A percentile compares a stretch with the other conserved stretches of the same genome.
Evolutionary conservation across 306 rosid genomes (phyloP).

Genomic region (Purshia tridentata): DNA sequence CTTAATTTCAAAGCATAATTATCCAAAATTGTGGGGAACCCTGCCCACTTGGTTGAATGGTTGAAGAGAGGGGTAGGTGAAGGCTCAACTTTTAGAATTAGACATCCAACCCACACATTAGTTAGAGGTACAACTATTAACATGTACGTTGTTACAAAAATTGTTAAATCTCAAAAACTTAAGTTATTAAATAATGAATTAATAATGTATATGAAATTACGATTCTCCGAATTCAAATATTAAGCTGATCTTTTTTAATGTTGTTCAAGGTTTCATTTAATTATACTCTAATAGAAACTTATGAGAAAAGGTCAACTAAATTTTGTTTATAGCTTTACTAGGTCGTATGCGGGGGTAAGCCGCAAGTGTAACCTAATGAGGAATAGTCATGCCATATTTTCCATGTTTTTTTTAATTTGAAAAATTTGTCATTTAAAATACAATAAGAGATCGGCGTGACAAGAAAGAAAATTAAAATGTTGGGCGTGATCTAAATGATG

Average conservation of each 20-base stretch:
- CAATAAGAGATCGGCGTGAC: background rate
- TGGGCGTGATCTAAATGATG: conserved; percentile 14
- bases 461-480: background rate
- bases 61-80: background rate
- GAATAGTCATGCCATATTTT: background rate
- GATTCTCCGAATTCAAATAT: too few relatives aligned
- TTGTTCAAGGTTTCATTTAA: too few relatives aligned
- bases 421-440: background rate
- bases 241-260: too few relatives aligned
- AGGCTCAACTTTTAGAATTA: background rate
- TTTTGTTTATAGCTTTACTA: background rate
- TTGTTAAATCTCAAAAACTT: too few relatives aligned
- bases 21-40: background rate
- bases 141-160: too few relatives aligned
- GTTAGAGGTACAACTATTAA: too few relatives aligned
- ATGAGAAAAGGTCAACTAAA: background rate
- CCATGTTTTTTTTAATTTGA: background rate
- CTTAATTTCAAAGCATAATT: background rate
- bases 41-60: background rate
- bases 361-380: conserved; percentile 1
- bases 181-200: too few relatives aligned
- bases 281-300: too few relatives aligned
- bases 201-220: too few relatives aligned
- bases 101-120: background rate
- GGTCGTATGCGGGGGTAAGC: background rate